Evolutionary conservation across 129 eudicot genomes (phyloP), one percentile per base, ranked within the genome.

Genomic region (Flaveria robusta): DNA sequence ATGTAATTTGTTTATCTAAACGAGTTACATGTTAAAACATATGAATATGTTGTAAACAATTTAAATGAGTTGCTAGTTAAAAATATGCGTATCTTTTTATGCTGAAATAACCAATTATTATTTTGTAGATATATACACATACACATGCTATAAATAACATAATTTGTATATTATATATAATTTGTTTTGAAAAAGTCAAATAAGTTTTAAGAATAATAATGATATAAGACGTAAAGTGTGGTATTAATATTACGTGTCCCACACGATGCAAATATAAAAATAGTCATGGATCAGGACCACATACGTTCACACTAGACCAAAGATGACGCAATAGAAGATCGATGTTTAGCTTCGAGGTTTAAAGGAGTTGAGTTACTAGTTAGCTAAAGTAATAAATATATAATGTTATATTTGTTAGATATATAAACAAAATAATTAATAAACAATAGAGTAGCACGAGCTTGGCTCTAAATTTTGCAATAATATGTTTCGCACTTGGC

Each of bases 161-260:
- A 24, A 34, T 5, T 34, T 41, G 16, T 55, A 3, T 29, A 14
- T 24, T 5, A 3, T 46, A 3, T 46, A 10, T 37, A 34, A 22
- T 34, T 37, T 66, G 14, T 3, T 51, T 18, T 14, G 59, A 60
- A 60, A 23, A 20, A 7, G 77, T 60, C 55, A 71, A 62, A 63
- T 29, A 19, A 9, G 37, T 22, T 11, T 13, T 22, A 11, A 71
- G 7, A 70, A 23, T 1, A 34, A 37, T 3, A 27, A 27, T 51
- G 66, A 9, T 51, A 56, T 23, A 37, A 66, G 42, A 22, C 81
- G 74, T 76, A 23, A 39, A 75, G 65, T 7, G 55, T 43, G 47
- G 59, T 54, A 14, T 68, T 43, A 7, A 26, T 23, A 55, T 79
- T 51, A 64, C 78, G 78, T 79, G 23, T 66, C 67, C 37, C 49